phyloP scores from a whole-genome alignment of 306 rosid genomes.

The Prunus campanulata region DNA sequence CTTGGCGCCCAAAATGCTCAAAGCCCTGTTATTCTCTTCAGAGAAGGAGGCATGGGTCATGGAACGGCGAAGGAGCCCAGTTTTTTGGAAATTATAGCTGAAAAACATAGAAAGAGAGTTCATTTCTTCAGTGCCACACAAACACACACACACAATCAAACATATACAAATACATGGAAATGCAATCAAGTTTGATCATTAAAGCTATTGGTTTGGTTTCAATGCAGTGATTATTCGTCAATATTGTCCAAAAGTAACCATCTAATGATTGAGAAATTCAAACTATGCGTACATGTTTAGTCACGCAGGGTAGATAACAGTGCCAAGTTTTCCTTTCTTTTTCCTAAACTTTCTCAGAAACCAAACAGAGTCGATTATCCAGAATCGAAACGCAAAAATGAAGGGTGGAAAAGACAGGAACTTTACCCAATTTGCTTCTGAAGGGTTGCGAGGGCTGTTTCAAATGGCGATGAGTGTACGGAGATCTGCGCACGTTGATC shows the following conservation, averaged over 20 bases:
- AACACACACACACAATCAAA: neutral
- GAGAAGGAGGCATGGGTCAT: conserved; percentile 86
- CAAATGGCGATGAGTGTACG: conserved; percentile 39
- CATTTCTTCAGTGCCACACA: neutral
- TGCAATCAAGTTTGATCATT: neutral
- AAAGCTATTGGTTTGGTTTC: neutral
- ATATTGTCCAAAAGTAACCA: no score
- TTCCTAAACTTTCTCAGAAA: neutral
- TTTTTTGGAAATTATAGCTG: conserved; percentile 52
- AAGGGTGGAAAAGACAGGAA: neutral
- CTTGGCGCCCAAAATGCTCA: conserved; percentile 49
- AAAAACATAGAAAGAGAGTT: neutral
- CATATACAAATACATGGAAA: neutral
- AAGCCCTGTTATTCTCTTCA: conserved; percentile 68
- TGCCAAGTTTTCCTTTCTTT: neutral
- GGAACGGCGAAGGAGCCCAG: conserved; percentile 62
- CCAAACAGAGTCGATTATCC: neutral
- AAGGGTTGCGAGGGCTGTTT: conserved; percentile 52
- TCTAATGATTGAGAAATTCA: neutral
- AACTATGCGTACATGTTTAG: neutral
- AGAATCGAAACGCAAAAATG: neutral
- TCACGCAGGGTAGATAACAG: neutral
- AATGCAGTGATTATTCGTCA: neutral
- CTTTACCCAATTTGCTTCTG: conserved; percentile 49
- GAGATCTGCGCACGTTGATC: conserved; percentile 11